phyloP scores from a whole-genome alignment of 768 basidiomycete genomes.

The Cytidiella melzeri region DNA sequence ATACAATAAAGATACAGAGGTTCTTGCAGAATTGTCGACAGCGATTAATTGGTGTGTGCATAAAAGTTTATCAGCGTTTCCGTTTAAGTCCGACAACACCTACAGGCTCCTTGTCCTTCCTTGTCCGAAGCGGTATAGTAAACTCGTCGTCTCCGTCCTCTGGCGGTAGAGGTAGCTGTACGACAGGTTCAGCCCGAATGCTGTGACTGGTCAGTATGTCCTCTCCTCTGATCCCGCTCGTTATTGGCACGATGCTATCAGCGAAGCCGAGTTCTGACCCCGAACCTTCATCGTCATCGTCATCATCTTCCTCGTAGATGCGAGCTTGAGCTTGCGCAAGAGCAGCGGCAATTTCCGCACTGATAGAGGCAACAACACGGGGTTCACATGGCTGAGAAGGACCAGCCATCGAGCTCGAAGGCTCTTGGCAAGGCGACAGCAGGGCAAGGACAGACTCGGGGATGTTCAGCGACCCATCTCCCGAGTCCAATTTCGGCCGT shows the following conservation, averaged over 20 bases:
- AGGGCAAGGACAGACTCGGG: conserved; percentile 72
- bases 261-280: conserved; percentile 25
- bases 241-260: conserved; percentile 49
- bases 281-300: conserved; percentile 34
- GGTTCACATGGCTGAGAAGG: conserved; percentile 7
- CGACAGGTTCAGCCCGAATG: conserved; percentile 10
- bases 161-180: neutral
- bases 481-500: conserved; percentile 39
- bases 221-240: conserved; percentile 48
- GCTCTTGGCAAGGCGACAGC: conserved; percentile 34
- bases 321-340: conserved; percentile 69
- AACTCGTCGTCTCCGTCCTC: conserved; percentile 63
- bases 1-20: conserved; percentile 14
- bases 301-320: conserved; percentile 52
- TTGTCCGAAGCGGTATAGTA: conserved; percentile 62
- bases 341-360: conserved; percentile 74
- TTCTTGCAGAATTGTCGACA: neutral
- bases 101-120: conserved; percentile 53
- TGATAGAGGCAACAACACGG: conserved; percentile 63
- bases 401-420: conserved; percentile 24
- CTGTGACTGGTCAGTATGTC: conserved; percentile 7
- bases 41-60: conserved; percentile 4
- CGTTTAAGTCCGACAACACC: conserved; percentile 47
- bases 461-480: conserved; percentile 45
- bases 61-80: conserved; percentile 43